These are phyloP conservation scores for Eleusine coracana DNA, from an alignment of 176 grass and related monocot genomes.

Conservation along the genomic window DNA sequence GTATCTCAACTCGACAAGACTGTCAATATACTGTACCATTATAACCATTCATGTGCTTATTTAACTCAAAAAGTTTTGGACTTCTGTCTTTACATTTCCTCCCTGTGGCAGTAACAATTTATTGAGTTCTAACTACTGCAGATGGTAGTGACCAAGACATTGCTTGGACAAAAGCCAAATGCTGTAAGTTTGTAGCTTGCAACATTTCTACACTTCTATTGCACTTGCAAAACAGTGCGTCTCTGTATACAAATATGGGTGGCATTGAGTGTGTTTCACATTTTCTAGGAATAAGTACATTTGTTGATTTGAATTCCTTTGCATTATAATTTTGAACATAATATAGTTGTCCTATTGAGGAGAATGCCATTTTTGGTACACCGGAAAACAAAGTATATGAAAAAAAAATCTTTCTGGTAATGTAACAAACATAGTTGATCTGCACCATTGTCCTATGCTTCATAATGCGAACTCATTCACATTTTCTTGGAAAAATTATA, in stretches of 20 bases:
- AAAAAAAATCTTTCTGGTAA: background rate
- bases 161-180: conserved; percentile 40
- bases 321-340: background rate
- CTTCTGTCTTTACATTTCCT: conserved; percentile 27
- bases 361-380: background rate
- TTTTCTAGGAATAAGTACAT: conserved; percentile 21
- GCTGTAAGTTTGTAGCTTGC: conserved; percentile 48
- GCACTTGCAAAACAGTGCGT: background rate
- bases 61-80: background rate
- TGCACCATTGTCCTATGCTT: background rate
- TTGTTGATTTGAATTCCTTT: background rate
- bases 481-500: conserved; percentile 19
- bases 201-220: conserved; percentile 24
- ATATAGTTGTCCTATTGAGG: background rate
- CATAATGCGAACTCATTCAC: too few species aligned
- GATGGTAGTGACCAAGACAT: conserved; percentile 58
- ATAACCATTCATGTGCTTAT: conserved; percentile 25
- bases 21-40: background rate
- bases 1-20: background rate
- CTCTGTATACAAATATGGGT: conserved; percentile 5
- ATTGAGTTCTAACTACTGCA: conserved; percentile 29
- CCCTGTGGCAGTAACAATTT: background rate
- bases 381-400: conserved; percentile 15
- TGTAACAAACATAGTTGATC: conserved; percentile 15
- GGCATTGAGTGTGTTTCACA: conserved; percentile 5